Conservation (phyloP, 1,139 yeast genomes). For the Diutina neorugosa region DNA sequence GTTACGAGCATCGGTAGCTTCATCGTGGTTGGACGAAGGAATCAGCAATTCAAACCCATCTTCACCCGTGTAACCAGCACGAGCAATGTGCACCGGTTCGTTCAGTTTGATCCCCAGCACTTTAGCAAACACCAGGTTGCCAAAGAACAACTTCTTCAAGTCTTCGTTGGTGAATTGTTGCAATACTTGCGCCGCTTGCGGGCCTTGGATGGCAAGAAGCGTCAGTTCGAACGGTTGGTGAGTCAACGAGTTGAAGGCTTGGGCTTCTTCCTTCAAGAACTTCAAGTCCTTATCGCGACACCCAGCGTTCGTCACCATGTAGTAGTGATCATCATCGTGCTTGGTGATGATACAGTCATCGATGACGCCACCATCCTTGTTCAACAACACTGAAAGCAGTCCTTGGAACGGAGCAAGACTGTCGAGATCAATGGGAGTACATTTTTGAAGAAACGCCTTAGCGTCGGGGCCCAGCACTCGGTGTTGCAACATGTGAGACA, state of each 20-base stretch:
- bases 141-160: slow-evolving; percentile 57
- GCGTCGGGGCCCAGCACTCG: slow-evolving; percentile 58
- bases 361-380: slow-evolving; percentile 66
- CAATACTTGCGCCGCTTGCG: slow-evolving; percentile 56
- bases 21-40: slow-evolving; percentile 37
- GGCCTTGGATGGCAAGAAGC: slow-evolving; percentile 86
- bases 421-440: slow-evolving; percentile 77
- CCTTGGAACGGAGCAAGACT: slow-evolving; percentile 45
- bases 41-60: slow-evolving; percentile 93
- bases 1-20: slow-evolving; percentile 34
- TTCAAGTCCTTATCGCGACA: slow-evolving; percentile 70
- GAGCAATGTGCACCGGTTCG: slow-evolving; percentile 53
- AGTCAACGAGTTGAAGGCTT: slow-evolving; percentile 30
- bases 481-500: slow-evolving; percentile 95
- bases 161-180: slow-evolving; percentile 52
- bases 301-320: slow-evolving; percentile 96
- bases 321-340: slow-evolving; percentile 63
- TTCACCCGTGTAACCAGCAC: slow-evolving; percentile 97
- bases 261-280: slow-evolving; percentile 46
- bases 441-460: slow-evolving; percentile 54
- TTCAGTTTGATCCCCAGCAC: slow-evolving; percentile 29
- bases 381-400: slow-evolving; percentile 70
- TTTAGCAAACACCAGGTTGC: slow-evolving; percentile 49
- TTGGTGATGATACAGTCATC: slow-evolving; percentile 91
- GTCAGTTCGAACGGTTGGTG: slow-evolving; percentile 67